Base-by-base conservation (phyloP, 352 stramenopile genomes). In the Plasmopara halstedii region DNA sequence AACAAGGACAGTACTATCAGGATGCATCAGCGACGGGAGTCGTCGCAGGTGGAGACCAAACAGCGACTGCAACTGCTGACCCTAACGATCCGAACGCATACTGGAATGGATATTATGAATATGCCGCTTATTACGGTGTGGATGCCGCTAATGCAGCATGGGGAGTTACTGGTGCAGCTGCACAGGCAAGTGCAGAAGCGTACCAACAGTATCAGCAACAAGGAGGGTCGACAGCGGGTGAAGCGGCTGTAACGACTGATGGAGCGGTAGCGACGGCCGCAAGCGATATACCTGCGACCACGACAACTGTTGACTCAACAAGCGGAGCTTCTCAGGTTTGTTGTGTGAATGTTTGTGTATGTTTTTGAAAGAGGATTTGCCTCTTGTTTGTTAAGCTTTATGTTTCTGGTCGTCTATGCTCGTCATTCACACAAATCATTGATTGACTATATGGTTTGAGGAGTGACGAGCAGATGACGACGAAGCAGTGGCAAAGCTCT, bases 41-140 rank as follows among this genome's bases (percentile, higher is more conserved):
- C 27, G 46, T 46, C 20, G 23, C 42, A 8, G 18, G 19, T 42
- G 49, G 57, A 0, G 59, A 62, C 5, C 57, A 58, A 36, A 11
- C 46, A 8, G 27, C 64, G 5, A 31, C 61, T 22, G 50, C 62
- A 2, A 46, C 73, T 4, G 67, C 68, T 7, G 82, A 94, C 25
- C 79, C 82, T 29, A 94, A 92, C 43, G 83, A 94, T 43, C 82
- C 79, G 40, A 91, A 94, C 50, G 75, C 82, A 3, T 94, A 92
- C 50, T 94, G 83, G 83, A 92, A 92, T 23, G 83, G 83, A 11
- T 94, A 85, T 48, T 91, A 94, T 59, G 83, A 91, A 46, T 94
- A 94, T 42, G 83, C 83, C 14, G 83, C 80, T 5, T 94, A 94
- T 57, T 94, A 94, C 34, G 83, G 83, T 6, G 73, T 91, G 36